Base-by-base conservation (phyloP, 2,329 filamentous ascomycete genomes). In the Claviceps maximensis region DNA sequence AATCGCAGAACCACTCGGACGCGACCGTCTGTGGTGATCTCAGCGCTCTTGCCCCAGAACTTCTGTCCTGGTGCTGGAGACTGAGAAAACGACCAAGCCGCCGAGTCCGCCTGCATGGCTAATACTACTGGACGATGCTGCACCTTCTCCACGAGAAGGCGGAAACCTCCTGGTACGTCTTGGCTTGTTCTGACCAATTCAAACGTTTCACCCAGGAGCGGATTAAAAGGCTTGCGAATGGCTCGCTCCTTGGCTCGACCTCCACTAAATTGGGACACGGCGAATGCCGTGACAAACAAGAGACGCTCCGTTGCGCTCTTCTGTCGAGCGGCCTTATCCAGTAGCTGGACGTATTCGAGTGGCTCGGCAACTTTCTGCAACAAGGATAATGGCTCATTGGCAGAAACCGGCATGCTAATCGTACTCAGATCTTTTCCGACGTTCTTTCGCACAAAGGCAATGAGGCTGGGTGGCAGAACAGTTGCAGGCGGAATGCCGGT, bases 11-110 rank as follows among this genome's bases (percentile, higher is more conserved):
- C 81, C 41, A 96, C 75, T 49, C 90, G 81, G 3, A 89, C 83
- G 27, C 88, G 86, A 2, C 93, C 93, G 52, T 96, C 91, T 0
- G 89, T 97, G 56, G 87, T 93, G 57, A 98, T 82, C 68, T 98
- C 93, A 2, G 89, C 89, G 52, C 86, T 91, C 73, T 97, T 97
- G 53, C 93, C 93, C 93, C 93, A 97, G 72, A 98, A 98, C 65
- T 97, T 97, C 65, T 98, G 91, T 23, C 86, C 85, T 0, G 93
- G 93, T 53, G 86, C 84, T 0, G 93, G 88, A 4, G 86, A 87
- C 65, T 97, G 93, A 1, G 87, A 78, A 56, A 95, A 84, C 2
- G 86, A 89, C 93, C 93, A 98, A 54, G 79, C 74, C 41, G 82
- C 78, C 41, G 87, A 82, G 66, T 98, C 93, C 4, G 91, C 93